Conservation (phyloP, 2,329 filamentous ascomycete species). For the Sporothrix globosa region DNA sequence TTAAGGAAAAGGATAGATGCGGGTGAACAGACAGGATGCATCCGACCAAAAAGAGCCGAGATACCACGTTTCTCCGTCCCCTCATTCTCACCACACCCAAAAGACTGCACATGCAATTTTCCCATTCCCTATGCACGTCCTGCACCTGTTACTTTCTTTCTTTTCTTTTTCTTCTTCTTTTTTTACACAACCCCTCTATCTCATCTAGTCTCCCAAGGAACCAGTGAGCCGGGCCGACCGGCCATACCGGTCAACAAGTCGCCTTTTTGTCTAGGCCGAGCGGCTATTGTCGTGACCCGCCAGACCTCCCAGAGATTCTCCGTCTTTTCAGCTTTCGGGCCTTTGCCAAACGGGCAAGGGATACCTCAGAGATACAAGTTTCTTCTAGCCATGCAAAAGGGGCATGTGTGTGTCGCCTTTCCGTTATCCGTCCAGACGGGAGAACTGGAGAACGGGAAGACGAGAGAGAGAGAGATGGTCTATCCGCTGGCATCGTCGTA, state of each 20-base stretch:
- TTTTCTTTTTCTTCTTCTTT: neutral
- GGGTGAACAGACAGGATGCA: conserved; percentile 4
- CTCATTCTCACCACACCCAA: conserved; percentile 2
- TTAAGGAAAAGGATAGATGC: neutral
- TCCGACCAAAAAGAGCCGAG: conserved; percentile 15
- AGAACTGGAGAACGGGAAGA: neutral
- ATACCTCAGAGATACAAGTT: neutral
- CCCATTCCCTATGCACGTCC: too few species aligned
- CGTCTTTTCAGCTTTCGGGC: conserved; percentile 8
- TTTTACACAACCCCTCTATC: neutral
- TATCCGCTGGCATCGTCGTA: conserved; percentile 19
- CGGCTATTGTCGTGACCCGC: neutral
- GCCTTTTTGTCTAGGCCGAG: neutral
- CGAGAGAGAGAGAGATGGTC: too few species aligned
- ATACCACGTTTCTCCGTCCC: conserved; percentile 10
- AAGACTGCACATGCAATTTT: neutral
- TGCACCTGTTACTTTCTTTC: neutral
- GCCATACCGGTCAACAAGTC: conserved; percentile 24
- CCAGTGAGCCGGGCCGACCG: conserved; percentile 17
- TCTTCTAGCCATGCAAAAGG: neutral
- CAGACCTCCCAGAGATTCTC: neutral
- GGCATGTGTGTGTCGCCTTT: neutral
- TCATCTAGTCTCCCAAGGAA: neutral
- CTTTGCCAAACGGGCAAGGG: neutral
- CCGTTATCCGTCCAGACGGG: neutral